These are phyloP conservation scores for Fulvia fulva DNA, from an alignment of 2,329 filamentous ascomycete genomes.

Conservation along the genomic window DNA sequence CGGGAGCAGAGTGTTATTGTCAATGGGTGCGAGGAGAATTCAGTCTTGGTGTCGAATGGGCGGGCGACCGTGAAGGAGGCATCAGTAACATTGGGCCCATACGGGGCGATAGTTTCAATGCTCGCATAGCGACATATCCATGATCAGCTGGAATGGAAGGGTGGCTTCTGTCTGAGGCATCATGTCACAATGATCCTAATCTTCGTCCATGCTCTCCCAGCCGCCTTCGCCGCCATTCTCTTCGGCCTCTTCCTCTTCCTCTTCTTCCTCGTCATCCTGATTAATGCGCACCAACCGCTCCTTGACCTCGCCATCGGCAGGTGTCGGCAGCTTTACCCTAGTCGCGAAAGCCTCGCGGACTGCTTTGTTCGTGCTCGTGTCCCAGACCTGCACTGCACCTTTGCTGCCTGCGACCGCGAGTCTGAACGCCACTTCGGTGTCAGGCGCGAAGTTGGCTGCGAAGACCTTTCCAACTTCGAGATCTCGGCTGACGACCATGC, in stretches of 20 bases:
- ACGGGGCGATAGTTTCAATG: not conserved
- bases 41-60: too few relatives aligned
- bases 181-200: constrained; percentile 18
- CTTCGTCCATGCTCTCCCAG: constrained; percentile 38
- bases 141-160: not conserved
- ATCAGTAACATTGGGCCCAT: not conserved
- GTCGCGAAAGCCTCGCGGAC: constrained; percentile 80
- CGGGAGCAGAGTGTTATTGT: too few relatives aligned
- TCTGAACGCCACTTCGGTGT: constrained; percentile 84
- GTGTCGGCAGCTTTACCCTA: constrained; percentile 53
- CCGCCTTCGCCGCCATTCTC: constrained; percentile 34
- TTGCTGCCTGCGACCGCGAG: constrained; percentile 93
- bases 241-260: constrained; percentile 54
- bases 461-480: constrained; percentile 94
- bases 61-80: too few relatives aligned
- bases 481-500: constrained; percentile 86
- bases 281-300: constrained; percentile 76
- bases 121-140: not conserved
- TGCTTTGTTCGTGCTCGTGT: constrained; percentile 86
- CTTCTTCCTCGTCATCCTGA: constrained; percentile 61
- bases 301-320: constrained; percentile 56
- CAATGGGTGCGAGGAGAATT: too few relatives aligned
- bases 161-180: not conserved
- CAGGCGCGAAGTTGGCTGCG: constrained; percentile 82
- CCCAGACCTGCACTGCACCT: constrained; percentile 89